Base-by-base conservation (phyloP, 2,329 filamentous ascomycete species). In the Cercospora sesami region DNA sequence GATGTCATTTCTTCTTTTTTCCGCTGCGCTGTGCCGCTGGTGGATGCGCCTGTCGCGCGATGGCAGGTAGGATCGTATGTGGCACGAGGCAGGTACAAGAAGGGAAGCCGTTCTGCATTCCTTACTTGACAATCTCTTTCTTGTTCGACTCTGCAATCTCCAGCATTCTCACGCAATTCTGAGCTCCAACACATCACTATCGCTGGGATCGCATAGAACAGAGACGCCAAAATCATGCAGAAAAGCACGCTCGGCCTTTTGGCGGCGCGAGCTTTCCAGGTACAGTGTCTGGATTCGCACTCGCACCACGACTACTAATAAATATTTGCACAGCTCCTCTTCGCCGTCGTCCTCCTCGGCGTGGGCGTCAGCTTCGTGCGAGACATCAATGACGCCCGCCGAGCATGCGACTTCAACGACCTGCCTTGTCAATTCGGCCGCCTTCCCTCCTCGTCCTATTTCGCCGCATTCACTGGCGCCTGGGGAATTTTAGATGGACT, bases 401-500 rank as follows among this genome's bases (percentile, higher is more conserved):
- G 62, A 9, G 31, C 7, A 8, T 55, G 45, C 48, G 62, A 63
- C 42, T 64, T 57, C 62, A 42, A 39, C 51, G 23, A 57, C 48
- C 31, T 63, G 3, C 21, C 58, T 4, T 59, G 31, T 53, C 12
- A 30, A n/a, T 60, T 62, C n/a, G 23, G 30, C n/a, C 68, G 64
- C 23, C 42, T 42, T 7, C 57, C 62, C 9, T 48, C 65, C 36
- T 33, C 55, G 1, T 39, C 53, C 6, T 33, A 23, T 28, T 71
- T 66, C 48, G 61, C 66, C 12, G 63, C 64, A n/a, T 71, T 69
- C 45, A 63, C 59, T 2, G 69, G 67, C 9, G 69, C 67, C 9
- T 72, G 67, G 23, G 71, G 69, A 5, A 14, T 69, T 2, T 63
- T 72, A 28, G 71, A 66, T 58, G 65, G 62, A 1, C 42, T 69